These are phyloP conservation scores for Beta vulgaris DNA, from an alignment of 148 eudicot genomes.

Conservation along the genomic window DNA sequence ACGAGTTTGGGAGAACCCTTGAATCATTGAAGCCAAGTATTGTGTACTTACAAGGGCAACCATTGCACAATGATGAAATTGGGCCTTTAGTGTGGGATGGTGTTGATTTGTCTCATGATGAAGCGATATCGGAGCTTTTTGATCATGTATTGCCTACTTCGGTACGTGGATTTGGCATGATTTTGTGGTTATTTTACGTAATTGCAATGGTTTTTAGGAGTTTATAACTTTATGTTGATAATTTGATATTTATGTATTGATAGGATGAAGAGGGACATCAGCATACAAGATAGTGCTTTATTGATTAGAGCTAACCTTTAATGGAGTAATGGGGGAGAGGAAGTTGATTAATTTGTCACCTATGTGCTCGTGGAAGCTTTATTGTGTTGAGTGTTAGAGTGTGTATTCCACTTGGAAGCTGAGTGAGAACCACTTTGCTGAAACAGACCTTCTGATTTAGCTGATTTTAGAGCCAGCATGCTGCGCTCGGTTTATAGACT, in stretches of 20 bases:
- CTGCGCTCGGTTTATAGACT: neutral
- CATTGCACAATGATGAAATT: conserved; percentile 58
- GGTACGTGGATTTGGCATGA: conserved; percentile 39
- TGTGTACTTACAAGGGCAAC: conserved; percentile 77
- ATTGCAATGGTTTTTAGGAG: neutral
- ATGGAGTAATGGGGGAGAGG: neutral
- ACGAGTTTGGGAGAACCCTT: conserved; percentile 55
- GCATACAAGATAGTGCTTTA: neutral
- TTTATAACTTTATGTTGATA: neutral
- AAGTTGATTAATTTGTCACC: neutral
- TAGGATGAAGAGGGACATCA: neutral
- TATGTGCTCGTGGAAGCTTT: neutral
- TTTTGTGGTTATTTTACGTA: neutral
- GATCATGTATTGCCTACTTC: conserved; percentile 59
- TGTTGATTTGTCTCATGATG: conserved; percentile 47
- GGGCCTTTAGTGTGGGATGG: conserved; percentile 71
- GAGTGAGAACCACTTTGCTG: neutral
- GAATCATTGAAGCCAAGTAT: conserved; percentile 61
- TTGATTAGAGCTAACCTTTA: neutral
- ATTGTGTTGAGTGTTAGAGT: neutral
- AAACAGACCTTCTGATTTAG: neutral
- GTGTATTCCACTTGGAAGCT: neutral
- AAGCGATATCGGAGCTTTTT: conserved; percentile 55
- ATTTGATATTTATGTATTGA: neutral
- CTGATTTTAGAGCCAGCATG: neutral